Base-by-base conservation (phyloP, 805 yeast genomes). In the Kregervanrija delftensis region DNA sequence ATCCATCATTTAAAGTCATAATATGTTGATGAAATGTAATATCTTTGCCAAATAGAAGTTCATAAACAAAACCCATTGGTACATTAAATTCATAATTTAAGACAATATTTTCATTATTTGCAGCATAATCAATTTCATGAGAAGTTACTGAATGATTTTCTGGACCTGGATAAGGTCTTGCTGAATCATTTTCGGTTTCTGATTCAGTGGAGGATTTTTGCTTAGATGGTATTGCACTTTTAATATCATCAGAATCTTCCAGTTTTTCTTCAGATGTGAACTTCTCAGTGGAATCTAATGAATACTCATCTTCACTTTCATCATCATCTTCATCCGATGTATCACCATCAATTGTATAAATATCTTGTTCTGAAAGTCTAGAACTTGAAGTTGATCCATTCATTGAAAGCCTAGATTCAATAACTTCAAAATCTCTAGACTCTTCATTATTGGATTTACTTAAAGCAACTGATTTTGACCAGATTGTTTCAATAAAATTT, bases 31-130 rank as follows among this genome's bases (percentile, higher is more conserved):
- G 71, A 47, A 66, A 74, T 3, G 56, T 41, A 4, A 62, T 73
- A 40, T 77, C 73, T 5, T 71, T 66, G 22, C 96, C 95, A 64
- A 83, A 91, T 40, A 89, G 52, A 8, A 90, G 54, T 44, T 76
- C 77, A 55, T 72, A 87, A 0, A 88, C 74, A 0, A 83, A 70
- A 0, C 96, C 96, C 4, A 91, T 67, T 1, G 98, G 93, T 1
- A 86, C 90, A 12, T 71, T 64, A 33, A 85, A 65, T 1, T 64
- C 67, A 17, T 73, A 76, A 17, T 68, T 65, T 5, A 78, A 65
- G 32, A 84, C 67, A 4, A 76, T 59, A 38, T 67, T 75, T 52
- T 81, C 88, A 11, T 74, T 68, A 14, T 72, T 70, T 4, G 59
- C 56, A 2, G 65, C 70, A 2, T 74, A 72, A 30, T 72, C 72